Conservation (phyloP, 1,139 yeast genomes). For the Nakaseomyces nivariensis region DNA sequence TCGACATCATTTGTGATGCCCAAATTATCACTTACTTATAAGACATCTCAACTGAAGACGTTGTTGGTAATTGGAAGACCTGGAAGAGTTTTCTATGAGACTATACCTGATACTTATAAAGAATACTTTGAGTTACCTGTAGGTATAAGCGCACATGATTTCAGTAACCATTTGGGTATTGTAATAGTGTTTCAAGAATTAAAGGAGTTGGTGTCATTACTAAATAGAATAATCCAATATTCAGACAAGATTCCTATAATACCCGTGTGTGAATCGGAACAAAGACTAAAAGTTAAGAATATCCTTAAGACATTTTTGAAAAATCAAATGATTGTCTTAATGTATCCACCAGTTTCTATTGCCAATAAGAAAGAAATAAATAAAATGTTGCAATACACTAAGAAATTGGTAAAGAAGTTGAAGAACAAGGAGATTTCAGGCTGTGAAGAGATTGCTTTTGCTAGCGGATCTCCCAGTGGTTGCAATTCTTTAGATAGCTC, state of each 20-base stretch:
- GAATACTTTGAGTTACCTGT: slow-evolving; percentile 17
- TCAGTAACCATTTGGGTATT: slow-evolving; percentile 15
- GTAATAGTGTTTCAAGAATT: slow-evolving; percentile 22
- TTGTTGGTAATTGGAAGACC: slow-evolving; percentile 22
- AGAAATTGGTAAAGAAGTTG: background rate
- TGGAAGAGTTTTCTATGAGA: slow-evolving; percentile 18
- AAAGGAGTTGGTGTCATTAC: slow-evolving; percentile 17
- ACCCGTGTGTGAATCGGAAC: slow-evolving; percentile 22
- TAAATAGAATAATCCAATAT: slow-evolving; percentile 18
- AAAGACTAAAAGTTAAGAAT: slow-evolving; percentile 20
- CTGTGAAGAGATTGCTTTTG: background rate
- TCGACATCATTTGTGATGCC: slow-evolving; percentile 30
- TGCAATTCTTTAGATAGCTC: slow-evolving; percentile 5
- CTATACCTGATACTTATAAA: slow-evolving; percentile 18
- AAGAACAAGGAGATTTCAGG: background rate
- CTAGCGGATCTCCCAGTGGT: slow-evolving; percentile 11
- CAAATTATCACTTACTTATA: slow-evolving; percentile 19
- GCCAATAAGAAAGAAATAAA: slow-evolving; percentile 17
- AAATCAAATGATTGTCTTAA: slow-evolving; percentile 14
- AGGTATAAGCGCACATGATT: slow-evolving; percentile 12
- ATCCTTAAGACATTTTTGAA: slow-evolving; percentile 16
- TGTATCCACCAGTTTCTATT: slow-evolving; percentile 21
- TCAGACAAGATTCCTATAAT: slow-evolving; percentile 17
- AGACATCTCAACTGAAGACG: slow-evolving; percentile 1
- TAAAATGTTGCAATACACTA: slow-evolving; percentile 15